phyloP scores from a whole-genome alignment of 2,329 filamentous ascomycete genomes.

The Lecanicillium sp. region DNA sequence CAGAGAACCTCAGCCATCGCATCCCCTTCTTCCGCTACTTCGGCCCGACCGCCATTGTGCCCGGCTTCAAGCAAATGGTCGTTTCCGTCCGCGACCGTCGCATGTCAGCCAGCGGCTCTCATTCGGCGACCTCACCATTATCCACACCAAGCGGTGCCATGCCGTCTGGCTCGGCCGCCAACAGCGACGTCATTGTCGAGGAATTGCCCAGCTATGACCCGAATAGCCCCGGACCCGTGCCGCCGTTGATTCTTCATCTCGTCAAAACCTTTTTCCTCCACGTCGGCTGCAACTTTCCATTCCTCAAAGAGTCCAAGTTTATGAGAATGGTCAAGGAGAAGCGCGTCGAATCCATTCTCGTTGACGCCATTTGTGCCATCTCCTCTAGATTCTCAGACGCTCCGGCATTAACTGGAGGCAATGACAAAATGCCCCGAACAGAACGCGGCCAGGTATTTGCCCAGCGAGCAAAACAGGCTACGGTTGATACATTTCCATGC shows the following conservation, averaged over 20 bases:
- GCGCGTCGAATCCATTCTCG: constrained; percentile 72
- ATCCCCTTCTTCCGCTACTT: constrained; percentile 90
- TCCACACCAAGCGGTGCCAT: constrained; percentile 27
- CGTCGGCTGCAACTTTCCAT: constrained; percentile 80
- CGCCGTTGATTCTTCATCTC: constrained; percentile 67
- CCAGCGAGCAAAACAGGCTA: constrained; percentile 72
- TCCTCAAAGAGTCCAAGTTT: constrained; percentile 66
- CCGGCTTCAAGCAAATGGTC: constrained; percentile 90
- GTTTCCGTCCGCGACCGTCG: constrained; percentile 63
- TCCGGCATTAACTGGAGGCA: constrained; percentile 37
- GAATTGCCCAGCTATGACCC: constrained; percentile 69
- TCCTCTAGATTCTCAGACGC: constrained; percentile 72
- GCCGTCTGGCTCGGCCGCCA: constrained; percentile 32
- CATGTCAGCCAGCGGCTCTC: constrained; percentile 49
- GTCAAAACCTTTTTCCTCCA: constrained; percentile 76
- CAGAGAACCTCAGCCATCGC: constrained; percentile 44
- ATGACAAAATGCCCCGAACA: constrained; percentile 43
- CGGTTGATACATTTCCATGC: constrained; percentile 75
- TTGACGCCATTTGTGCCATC: constrained; percentile 78
- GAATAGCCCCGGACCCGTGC: constrained; percentile 61
- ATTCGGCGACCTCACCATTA: constrained; percentile 44
- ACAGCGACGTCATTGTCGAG: constrained; percentile 37
- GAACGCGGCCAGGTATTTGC: constrained; percentile 74
- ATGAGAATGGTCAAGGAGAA: constrained; percentile 72
- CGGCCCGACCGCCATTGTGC: constrained; percentile 83